Base-by-base conservation (phyloP, 345 rosid species). In the Lumnitzera littorea region DNA sequence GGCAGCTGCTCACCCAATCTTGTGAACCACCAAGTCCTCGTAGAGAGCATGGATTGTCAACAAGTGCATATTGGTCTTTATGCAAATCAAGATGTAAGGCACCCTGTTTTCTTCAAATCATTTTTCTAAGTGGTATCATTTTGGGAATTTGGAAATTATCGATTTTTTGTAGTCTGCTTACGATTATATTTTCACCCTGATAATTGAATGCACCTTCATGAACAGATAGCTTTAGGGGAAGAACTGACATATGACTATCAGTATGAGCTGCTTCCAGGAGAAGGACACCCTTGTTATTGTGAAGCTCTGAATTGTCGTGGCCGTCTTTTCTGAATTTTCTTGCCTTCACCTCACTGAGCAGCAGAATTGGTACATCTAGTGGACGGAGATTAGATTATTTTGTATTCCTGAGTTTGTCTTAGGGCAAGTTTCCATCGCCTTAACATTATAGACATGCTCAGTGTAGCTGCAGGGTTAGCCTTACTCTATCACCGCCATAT, bases 201-300 rank as follows among this genome's bases (percentile, higher is more conserved):
- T 16, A n/a, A 29, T 29, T 53, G 50, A 46, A 55, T 29, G 31
- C 49, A 27, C 13, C 61, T n/a, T 41, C 15, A 24, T 64, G 75
- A 70, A 76, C 99, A 95, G 99, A 91, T 95, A 72, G 77, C 91
- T 57, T 69, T 63, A n/a, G 98, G 99, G 48, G 96, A 95, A 73
- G 99, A 95, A 70, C 72, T 91, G 70, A 86, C 96, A 1, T 77
- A 70, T 41, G 84, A 84, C 75, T 88, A 80, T 69, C 82, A 69
- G 48, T 78, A 72, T 15, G 69, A 82, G 63, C 67, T 68, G 46
- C 75, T 72, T 50, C 66, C 89, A 15, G 95, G 80, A 64, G 78
- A 82, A 66, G 94, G 87, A 50, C 64, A 60, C 75, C 70, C 78
- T 53, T 88, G 96, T 80, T 81, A 73, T 61, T 95, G 99, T 65